Evolutionary conservation across 495 filamentous ascomycete genomes (phyloP).

Genomic region (Jackrogersella minutella): DNA sequence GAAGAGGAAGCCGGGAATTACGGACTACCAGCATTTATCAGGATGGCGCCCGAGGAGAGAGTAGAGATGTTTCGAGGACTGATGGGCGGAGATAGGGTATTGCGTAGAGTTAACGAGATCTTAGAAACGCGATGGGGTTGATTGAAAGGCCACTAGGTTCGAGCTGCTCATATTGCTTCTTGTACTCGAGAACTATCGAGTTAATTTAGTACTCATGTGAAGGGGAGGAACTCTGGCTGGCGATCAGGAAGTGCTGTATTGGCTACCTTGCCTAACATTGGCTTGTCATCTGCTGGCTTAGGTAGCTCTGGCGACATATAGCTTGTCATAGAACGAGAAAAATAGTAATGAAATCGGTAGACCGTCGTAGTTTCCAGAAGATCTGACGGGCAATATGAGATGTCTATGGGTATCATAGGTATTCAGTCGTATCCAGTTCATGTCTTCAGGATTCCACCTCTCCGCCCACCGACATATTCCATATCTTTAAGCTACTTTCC

Average conservation of each 20-base stretch:
- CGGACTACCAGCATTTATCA: constrained; percentile 65
- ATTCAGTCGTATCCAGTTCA: background rate
- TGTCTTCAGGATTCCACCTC: background rate
- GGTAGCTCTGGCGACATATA: background rate
- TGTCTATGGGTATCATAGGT: constrained; percentile 25
- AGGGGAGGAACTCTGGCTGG: background rate
- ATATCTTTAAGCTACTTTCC: constrained; percentile 73
- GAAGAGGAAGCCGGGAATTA: constrained; percentile 35
- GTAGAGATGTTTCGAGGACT: constrained; percentile 52
- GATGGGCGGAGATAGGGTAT: constrained; percentile 61
- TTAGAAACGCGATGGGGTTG: constrained; percentile 49
- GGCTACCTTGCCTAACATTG: constrained; percentile 1
- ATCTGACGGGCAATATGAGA: background rate
- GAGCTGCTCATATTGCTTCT: background rate
- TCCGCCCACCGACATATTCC: constrained; percentile 53
- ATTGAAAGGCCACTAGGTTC: background rate
- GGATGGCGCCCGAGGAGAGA: constrained; percentile 62
- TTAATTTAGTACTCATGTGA: background rate
- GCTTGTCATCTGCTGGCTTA: constrained; percentile 1
- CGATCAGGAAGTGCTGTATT: background rate
- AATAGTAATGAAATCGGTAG: background rate
- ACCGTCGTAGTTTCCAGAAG: background rate
- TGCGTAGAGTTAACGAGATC: constrained; percentile 58
- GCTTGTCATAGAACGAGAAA: background rate
- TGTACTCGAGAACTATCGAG: background rate